Evolutionary conservation across 441 rosid species (phyloP).

Genomic region (Populus hybrid): DNA sequence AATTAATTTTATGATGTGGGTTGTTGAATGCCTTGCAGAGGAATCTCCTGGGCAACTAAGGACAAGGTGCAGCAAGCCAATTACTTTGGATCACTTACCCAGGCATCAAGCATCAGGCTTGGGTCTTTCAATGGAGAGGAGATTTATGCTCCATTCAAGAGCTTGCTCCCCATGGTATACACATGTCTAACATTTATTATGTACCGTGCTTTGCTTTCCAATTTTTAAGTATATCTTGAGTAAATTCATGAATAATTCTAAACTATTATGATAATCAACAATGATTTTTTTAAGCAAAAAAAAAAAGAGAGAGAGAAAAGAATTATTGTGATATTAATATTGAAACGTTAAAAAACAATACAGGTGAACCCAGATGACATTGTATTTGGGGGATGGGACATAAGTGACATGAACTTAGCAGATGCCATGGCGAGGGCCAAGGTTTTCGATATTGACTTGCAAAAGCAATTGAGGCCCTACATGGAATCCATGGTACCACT

Average conservation of each 20-base stretch:
- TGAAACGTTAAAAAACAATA: background rate
- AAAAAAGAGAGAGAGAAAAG: too few species aligned
- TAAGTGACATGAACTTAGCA: slow-evolving; percentile 89
- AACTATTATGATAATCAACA: background rate
- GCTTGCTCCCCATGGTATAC: slow-evolving; percentile 87
- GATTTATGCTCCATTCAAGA: slow-evolving; percentile 95
- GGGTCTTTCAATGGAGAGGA: slow-evolving; percentile 98
- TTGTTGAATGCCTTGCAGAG: slow-evolving; percentile 35
- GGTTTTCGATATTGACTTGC: slow-evolving; percentile 87
- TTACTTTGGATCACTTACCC: slow-evolving; percentile 94
- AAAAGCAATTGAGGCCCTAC: slow-evolving; percentile 88
- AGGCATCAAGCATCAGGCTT: slow-evolving; percentile 80
- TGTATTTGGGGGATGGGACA: slow-evolving; percentile 98
- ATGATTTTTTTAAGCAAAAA: too few species aligned
- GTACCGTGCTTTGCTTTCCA: background rate
- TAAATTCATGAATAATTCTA: background rate
- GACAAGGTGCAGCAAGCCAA: slow-evolving; percentile 94
- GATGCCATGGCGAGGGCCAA: slow-evolving; percentile 95
- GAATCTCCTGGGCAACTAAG: slow-evolving; percentile 98
- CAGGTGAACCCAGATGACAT: slow-evolving; percentile 90
- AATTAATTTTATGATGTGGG: background rate
- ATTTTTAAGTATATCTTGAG: background rate
- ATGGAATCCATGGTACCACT: slow-evolving; percentile 93
- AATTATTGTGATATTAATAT: background rate
- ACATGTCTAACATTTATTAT: background rate